phyloP scores from a whole-genome alignment of 257 asterid genomes.

The Capsicum baccatum region DNA sequence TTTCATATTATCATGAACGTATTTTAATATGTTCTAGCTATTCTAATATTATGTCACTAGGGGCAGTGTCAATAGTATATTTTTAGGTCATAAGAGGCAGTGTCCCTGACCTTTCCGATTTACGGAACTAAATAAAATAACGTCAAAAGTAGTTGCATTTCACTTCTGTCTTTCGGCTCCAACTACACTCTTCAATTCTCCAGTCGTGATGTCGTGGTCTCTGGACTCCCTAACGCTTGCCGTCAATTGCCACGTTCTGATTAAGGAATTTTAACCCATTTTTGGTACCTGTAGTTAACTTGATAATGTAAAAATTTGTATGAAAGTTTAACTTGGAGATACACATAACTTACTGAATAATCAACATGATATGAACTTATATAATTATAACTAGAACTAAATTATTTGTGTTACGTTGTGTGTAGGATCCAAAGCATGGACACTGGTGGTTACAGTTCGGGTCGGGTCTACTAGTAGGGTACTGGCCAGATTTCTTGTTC shows the following conservation, averaged over 20 bases:
- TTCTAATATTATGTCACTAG: neutral
- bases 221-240: too few relatives aligned
- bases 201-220: too few relatives aligned
- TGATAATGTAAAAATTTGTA: neutral
- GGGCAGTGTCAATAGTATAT: neutral
- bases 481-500: slow-evolving; percentile 84
- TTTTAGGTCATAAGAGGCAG: too few relatives aligned
- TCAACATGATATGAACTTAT: neutral
- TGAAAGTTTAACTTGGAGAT: neutral
- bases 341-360: neutral
- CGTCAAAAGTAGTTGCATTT: neutral
- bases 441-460: slow-evolving; percentile 98
- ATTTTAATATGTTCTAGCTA: neutral
- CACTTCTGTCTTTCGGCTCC: too few relatives aligned
- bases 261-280: too few relatives aligned
- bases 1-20: too few relatives aligned
- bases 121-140: neutral
- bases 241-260: too few relatives aligned
- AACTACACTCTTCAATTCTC: too few relatives aligned
- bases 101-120: neutral
- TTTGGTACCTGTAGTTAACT: neutral
- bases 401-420: neutral
- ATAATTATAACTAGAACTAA: neutral
- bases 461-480: slow-evolving; percentile 76
- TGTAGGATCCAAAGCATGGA: slow-evolving; percentile 94